Evolutionary conservation across 148 eudicot species (phyloP), one percentile per base, ranked within the genome.

Genomic region (Limonium bicolor): DNA sequence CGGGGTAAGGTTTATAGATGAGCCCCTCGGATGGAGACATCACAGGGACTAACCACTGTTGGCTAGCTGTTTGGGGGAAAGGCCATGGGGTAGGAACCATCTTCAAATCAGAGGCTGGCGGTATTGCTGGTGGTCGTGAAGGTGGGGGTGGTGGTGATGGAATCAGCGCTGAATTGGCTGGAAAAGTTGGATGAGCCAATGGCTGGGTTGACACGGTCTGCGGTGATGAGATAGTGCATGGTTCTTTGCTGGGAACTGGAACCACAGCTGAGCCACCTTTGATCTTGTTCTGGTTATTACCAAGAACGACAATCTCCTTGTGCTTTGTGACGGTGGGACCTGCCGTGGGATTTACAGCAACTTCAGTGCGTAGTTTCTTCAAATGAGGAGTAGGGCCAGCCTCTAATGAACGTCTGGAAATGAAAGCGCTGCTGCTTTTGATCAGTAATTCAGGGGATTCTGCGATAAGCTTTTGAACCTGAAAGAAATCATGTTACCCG

Each of bases 21-120:
- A 90, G 82, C 45, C 99, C 93, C 60, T 90, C 93, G 17, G 95
- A 69, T 33, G 97, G 95, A 15, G 95, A 68, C 99, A 85, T 76
- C 15, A 90, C 77, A 0, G 93, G 95, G 26, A 90, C 63, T 43
- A 90, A 52, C 99, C 95, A 90, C 31, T 90, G 99, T 37, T 81
- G 93, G n/a, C 74, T 68, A 13, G 63, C 51, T 4, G 78, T 63
- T 44, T 64, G 87, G 33, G 64, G 78, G 60, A 57, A 67, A 48
- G 54, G 22, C 77, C 75, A 70, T 14, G 48, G 30, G 30, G 27
- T 43, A 6, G 80, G 71, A 18, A 35, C 56, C 51, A 58, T 56
- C 38, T 62, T 69, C 6, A 59, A 41, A 18, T 86, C 81, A 7
- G 68, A 16, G 33, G 20, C 49, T 24, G 31, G 50, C 3, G 80